These are phyloP conservation scores for Aspergillus diversus DNA, from an alignment of 495 filamentous ascomycete genomes.

Conservation along the genomic window DNA sequence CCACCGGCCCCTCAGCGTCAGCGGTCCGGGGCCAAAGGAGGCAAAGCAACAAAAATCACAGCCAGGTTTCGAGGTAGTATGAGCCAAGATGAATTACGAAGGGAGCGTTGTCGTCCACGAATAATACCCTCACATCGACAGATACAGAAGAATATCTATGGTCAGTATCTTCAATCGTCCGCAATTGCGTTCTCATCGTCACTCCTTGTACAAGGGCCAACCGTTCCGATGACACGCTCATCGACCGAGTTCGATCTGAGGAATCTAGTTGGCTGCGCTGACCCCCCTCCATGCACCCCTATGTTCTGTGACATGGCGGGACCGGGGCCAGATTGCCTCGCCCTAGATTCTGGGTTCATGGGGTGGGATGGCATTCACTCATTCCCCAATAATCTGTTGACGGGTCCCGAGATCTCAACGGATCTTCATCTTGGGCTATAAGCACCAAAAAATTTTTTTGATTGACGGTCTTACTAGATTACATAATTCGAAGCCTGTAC, in stretches of 20 bases:
- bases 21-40: constrained; percentile 59
- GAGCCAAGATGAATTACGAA: constrained; percentile 28
- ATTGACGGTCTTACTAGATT: constrained; percentile 18
- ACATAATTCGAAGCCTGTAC: constrained; percentile 11
- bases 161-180: constrained; percentile 21
- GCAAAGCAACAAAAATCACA: constrained; percentile 50
- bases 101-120: constrained; percentile 24
- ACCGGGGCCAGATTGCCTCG: constrained; percentile 24
- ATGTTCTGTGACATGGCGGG: constrained; percentile 31
- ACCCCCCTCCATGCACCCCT: constrained; percentile 27
- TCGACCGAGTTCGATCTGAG: constrained; percentile 30
- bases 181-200: constrained; percentile 16
- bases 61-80: constrained; percentile 30
- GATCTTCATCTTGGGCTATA: constrained; percentile 32
- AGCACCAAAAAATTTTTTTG: not conserved
- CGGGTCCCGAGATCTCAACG: constrained; percentile 22
- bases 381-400: constrained; percentile 23
- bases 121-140: constrained; percentile 23
- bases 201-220: constrained; percentile 22
- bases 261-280: constrained; percentile 34
- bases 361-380: constrained; percentile 29
- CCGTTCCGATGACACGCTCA: constrained; percentile 23
- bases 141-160: constrained; percentile 22
- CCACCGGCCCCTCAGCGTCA: constrained; percentile 53
- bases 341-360: constrained; percentile 27